These are phyloP conservation scores for Penicillium manginii DNA, from an alignment of 495 filamentous ascomycete genomes.

Conservation along the genomic window DNA sequence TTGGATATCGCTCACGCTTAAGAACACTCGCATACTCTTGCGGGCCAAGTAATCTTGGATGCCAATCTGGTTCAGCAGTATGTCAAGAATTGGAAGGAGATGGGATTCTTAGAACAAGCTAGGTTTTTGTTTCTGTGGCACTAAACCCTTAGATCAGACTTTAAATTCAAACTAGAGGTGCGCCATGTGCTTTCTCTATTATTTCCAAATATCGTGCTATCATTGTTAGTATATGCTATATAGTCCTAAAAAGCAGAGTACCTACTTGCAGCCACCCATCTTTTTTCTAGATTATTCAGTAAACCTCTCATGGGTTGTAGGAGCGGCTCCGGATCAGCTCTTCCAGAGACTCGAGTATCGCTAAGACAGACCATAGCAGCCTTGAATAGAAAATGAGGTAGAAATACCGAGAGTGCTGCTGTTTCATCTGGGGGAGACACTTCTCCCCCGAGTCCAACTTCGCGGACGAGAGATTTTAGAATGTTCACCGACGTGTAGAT, in stretches of 20 bases:
- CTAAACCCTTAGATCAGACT: too few species aligned
- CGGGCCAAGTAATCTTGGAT: too few species aligned
- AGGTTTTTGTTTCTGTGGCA: too few species aligned
- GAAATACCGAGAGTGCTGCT: background rate
- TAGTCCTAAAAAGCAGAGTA: background rate
- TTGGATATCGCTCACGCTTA: too few species aligned
- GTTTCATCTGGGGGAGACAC: background rate
- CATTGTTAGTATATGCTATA: background rate
- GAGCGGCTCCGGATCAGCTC: background rate
- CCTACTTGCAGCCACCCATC: conserved; percentile 9
- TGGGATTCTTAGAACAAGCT: too few species aligned
- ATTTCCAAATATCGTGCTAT: too few species aligned
- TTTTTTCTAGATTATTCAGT: background rate
- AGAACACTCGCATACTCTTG: too few species aligned
- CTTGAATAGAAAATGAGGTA: background rate
- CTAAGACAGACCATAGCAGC: background rate
- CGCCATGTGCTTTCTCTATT: too few species aligned
- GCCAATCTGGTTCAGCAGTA: too few species aligned
- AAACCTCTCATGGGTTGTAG: background rate
- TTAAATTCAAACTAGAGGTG: too few species aligned
- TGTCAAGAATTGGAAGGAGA: too few species aligned
- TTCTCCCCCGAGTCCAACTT: background rate
- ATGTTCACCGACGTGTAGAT: background rate
- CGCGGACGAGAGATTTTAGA: background rate
- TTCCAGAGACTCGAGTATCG: background rate